A percentile compares a stretch with the other conserved stretches of the same genome.
phyloP scores from a whole-genome alignment of 129 eudicot species.

The Lactuca saligna region DNA sequence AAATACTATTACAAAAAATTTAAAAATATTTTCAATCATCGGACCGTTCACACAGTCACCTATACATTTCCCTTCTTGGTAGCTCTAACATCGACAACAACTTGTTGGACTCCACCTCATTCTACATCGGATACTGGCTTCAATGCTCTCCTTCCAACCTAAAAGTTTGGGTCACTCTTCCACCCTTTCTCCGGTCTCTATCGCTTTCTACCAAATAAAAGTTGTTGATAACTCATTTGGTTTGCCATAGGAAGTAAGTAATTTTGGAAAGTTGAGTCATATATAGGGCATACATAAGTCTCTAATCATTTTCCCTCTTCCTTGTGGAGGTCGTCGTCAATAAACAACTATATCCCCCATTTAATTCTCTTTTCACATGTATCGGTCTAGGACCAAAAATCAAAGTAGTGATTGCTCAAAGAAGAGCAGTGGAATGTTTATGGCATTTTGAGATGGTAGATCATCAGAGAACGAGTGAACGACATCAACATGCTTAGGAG shows the following conservation, averaged over 20 bases:
- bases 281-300: slow-evolving; percentile 69
- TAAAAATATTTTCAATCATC: no score
- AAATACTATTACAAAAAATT: no score
- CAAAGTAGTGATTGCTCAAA: neutral
- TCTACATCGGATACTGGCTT: no score
- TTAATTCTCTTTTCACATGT: slow-evolving; percentile 31
- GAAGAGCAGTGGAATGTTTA: slow-evolving; percentile 3
- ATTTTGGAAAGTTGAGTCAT: slow-evolving; percentile 62
- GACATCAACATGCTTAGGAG: no score
- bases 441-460: no score
- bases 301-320: slow-evolving; percentile 42
- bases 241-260: slow-evolving; percentile 23
- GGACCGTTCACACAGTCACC: no score
- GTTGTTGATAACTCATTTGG: slow-evolving; percentile 59
- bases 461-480: no score
- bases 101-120: no score
- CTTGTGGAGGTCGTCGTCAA: slow-evolving; percentile 13
- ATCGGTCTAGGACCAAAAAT: slow-evolving; percentile 15
- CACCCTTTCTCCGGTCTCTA: slow-evolving; percentile 76
- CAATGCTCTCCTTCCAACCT: no score
- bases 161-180: slow-evolving; percentile 20
- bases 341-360: slow-evolving; percentile 18
- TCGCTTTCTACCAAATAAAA: slow-evolving; percentile 63
- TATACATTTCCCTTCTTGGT: no score
- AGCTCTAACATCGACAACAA: no score